Base-by-base conservation (phyloP, 2,329 filamentous ascomycete genomes). In the Colletotrichum navitas region DNA sequence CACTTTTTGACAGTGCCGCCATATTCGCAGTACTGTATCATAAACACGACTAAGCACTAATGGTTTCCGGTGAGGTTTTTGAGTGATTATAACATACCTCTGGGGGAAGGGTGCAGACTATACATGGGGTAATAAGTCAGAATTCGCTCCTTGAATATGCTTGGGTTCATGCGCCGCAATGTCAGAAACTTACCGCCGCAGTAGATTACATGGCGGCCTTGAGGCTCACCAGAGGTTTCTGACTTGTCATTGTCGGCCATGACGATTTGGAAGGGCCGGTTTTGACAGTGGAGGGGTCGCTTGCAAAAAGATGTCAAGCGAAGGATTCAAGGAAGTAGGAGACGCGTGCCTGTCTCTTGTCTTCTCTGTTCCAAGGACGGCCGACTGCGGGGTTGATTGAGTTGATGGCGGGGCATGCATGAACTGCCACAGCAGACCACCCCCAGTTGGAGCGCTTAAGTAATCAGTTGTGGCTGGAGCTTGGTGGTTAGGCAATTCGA, bases 1-100 rank as follows among this genome's bases (percentile, higher is more conserved):
- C 96, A 99, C 85, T 98, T 99, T 84, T 94, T 97, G 32, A 93
- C 92, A 49, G 95, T 98, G 75, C 95, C 95, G 79, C 96, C 96
- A 83, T 98, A 98, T 85, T 99, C 96, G 86, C 96, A 99, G 85
- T 98, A 99, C 96, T 98, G 84, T 21, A 51, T 41, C 26, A 29
- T 5, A n/a, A 32, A 14, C 18, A 4, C 36, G 29, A 18, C 24
- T 71, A 36, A 64, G 47, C 32, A 54, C 49, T 7, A n/a, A 11
- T 39, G 6, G 39, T 49, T 12, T 54, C 47, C 16, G 12, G 47
- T 11, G 47, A 24, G 8, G 10, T 36, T 36, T 41, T 16, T 12
- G 51, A 55, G 10, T 39, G 21, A 45, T 51, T 2, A 43, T 24
- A 34, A 52, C 79, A 73, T 86, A 91, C 89, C 87, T 92, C 90